phyloP scores from a whole-genome alignment of 2,329 filamentous ascomycete genomes.

The Aspergillus niger region DNA sequence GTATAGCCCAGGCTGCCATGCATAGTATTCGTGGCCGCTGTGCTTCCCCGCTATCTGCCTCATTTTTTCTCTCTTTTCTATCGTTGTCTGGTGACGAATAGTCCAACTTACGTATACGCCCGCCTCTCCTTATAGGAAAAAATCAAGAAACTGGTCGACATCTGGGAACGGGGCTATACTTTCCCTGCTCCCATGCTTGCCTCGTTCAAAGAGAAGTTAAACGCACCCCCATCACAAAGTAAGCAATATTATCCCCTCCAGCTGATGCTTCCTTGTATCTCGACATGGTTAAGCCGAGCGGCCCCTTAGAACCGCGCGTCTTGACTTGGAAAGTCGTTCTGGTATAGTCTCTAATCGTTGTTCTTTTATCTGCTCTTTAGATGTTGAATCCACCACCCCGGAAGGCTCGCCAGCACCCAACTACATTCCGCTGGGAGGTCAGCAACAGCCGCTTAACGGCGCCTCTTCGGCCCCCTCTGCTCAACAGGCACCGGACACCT shows the following conservation, averaged over 20 bases:
- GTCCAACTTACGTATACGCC: slow-evolving; percentile 53
- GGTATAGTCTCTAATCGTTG: slow-evolving; percentile 30
- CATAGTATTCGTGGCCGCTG: slow-evolving; percentile 29
- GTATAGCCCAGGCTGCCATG: slow-evolving; percentile 23
- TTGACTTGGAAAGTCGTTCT: neutral
- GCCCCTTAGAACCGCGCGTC: neutral
- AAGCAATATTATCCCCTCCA: slow-evolving; percentile 46
- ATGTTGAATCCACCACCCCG: slow-evolving; percentile 69
- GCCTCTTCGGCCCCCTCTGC: slow-evolving; percentile 24
- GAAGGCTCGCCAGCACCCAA: slow-evolving; percentile 54
- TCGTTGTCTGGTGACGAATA: slow-evolving; percentile 33
- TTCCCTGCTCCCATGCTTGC: slow-evolving; percentile 78
- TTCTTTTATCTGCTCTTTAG: slow-evolving; percentile 43
- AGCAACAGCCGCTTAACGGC: slow-evolving; percentile 31
- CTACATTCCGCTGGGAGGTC: slow-evolving; percentile 42
- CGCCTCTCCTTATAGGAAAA: slow-evolving; percentile 72
- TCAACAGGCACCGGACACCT: slow-evolving; percentile 55
- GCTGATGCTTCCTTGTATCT: slow-evolving; percentile 12
- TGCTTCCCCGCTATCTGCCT: slow-evolving; percentile 2
- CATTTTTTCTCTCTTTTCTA: slow-evolving; percentile 21
- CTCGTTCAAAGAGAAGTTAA: slow-evolving; percentile 82
- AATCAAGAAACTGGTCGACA: slow-evolving; percentile 91
- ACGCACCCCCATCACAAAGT: slow-evolving; percentile 63
- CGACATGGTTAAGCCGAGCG: neutral
- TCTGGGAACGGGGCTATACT: slow-evolving; percentile 94